These are phyloP conservation scores for Boletus albobrunnescens DNA, from an alignment of 1,284 basidiomycete genomes.

Conservation along the genomic window DNA sequence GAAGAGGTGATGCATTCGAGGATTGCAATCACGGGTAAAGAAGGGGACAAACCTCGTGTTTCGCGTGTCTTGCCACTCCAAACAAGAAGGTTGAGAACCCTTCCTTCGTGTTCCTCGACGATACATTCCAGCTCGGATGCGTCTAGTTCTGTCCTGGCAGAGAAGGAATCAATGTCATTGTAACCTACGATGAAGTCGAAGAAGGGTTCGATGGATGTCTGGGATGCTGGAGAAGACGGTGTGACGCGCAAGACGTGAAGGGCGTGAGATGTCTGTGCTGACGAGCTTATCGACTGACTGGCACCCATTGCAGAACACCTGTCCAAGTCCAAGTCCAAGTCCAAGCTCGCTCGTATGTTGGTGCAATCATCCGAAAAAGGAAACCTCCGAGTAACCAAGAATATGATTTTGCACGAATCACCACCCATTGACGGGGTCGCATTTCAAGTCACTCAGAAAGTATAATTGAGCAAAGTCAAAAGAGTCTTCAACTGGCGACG, in stretches of 20 bases:
- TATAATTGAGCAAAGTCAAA: too few species aligned
- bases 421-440: too few species aligned
- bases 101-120: constrained; percentile 86
- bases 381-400: too few species aligned
- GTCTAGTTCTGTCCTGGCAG: constrained; percentile 58
- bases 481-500: too few species aligned
- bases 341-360: too few species aligned
- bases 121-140: constrained; percentile 74
- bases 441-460: too few species aligned
- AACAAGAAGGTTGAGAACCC: constrained; percentile 72
- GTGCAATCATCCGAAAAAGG: constrained; percentile 10
- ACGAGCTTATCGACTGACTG: constrained; percentile 60
- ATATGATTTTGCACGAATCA: too few species aligned
- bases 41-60: constrained; percentile 65
- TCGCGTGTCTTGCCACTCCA: constrained; percentile 89
- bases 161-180: constrained; percentile 58
- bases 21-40: background rate
- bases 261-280: constrained; percentile 55
- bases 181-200: constrained; percentile 97
- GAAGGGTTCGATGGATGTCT: constrained; percentile 88
- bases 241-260: constrained; percentile 86
- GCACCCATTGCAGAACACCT: constrained; percentile 57
- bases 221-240: constrained; percentile 80
- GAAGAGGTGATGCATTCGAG: constrained; percentile 6
- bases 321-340: background rate